Evolutionary conservation across 768 basidiomycete genomes (phyloP), one percentile per base, ranked within the genome.

Genomic region (Cystobasidium tubakii): DNA sequence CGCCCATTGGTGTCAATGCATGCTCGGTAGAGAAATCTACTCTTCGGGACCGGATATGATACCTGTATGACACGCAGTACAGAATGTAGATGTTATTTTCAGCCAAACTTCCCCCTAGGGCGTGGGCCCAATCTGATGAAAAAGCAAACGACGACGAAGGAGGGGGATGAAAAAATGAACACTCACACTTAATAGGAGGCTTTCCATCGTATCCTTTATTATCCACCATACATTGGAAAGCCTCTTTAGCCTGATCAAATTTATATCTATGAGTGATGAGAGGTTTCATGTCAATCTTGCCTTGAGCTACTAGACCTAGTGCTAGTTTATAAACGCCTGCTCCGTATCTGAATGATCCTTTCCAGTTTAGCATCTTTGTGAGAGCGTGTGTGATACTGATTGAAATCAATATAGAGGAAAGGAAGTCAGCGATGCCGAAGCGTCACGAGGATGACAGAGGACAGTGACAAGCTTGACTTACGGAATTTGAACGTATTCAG

Each of bases 171-270:
- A 50, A 15, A 27, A 21, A n/a, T n/a, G n/a, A n/a, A n/a, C n/a
- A 60, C 57, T 60, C 33, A 60, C 63, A 65, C 39, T 65, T 65
- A 15, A 65, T 67, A 36, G 42, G 66, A 39, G 86, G 86, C 81
- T 88, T 90, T 60, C 93, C 94, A 79, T 97, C 90, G 67, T 86
- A 84, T 62, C 91, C 88, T 84, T 89, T 90, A 33, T 93, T 92
- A 23, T 83, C 81, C 73, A 87, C 86, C 43, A 90, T 96, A 17
- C 89, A 87, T 72, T 89, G 83, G 85, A 97, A 96, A 1, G 93
- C 95, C 63, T 83, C 83, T 27, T 86, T 82, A 62, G 92, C 91
- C 15, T 92, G 84, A 46, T 88, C 84, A 80, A 97, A 97, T 42
- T 84, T 80, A 82, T 86, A 92, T 23, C 89, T 89, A 78, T 72